Percentiles rank a stretch among this genome's conserved stretches.
Conservation (phyloP, 1,139 yeast species). For the Spencermartinsiella ligniputridi region DNA sequence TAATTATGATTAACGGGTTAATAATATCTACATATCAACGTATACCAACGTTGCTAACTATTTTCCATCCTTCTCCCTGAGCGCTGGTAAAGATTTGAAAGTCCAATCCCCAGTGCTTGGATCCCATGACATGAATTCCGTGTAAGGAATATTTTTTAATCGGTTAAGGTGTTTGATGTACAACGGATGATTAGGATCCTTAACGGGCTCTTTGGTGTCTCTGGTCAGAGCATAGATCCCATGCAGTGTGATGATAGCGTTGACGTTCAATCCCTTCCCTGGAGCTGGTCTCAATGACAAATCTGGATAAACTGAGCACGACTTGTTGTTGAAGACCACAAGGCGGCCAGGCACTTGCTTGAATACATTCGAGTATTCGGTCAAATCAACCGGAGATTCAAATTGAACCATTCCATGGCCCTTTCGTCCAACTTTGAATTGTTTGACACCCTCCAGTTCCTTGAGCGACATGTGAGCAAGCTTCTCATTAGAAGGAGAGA, state of each 20-base stretch:
- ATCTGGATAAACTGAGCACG: constrained; percentile 73
- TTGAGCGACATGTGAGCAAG: constrained; percentile 55
- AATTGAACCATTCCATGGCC: constrained; percentile 77
- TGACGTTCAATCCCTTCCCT: constrained; percentile 83
- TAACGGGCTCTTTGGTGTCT: constrained; percentile 67
- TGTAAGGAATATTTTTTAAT: constrained; percentile 55
- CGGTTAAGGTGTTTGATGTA: constrained; percentile 66
- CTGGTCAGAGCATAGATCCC: constrained; percentile 75
- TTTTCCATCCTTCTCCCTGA: constrained; percentile 3
- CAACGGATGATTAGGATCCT: constrained; percentile 71
- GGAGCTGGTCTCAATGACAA: constrained; percentile 54
- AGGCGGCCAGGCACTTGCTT: constrained; percentile 58
- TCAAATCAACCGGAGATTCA: constrained; percentile 74
- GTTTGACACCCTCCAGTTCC: constrained; percentile 59
- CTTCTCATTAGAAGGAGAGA: constrained; percentile 67
- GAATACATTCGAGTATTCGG: constrained; percentile 53
- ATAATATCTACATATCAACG: too few species aligned
- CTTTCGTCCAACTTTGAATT: constrained; percentile 74
- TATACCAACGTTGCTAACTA: too few species aligned
- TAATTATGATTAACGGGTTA: neutral
- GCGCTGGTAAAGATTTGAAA: constrained; percentile 46
- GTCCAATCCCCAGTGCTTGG: constrained; percentile 79
- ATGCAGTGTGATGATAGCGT: constrained; percentile 67
- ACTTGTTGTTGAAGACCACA: constrained; percentile 55
- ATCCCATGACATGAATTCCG: constrained; percentile 71